These are phyloP conservation scores for Xylariales sp. DNA, from an alignment of 2,329 filamentous ascomycete species.

Conservation along the genomic window DNA sequence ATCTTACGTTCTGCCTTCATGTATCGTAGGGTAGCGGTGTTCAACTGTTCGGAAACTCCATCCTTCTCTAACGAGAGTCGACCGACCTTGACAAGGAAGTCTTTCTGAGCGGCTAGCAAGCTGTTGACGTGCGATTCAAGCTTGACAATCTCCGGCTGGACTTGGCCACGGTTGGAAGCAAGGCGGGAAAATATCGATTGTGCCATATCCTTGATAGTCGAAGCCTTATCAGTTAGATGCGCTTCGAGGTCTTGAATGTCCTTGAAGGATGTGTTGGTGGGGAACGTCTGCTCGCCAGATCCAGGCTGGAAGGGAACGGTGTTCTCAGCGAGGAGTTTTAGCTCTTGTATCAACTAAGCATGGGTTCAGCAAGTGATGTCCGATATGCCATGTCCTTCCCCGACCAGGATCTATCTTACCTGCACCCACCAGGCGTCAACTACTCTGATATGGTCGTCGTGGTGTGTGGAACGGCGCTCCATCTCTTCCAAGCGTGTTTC, in stretches of 20 bases:
- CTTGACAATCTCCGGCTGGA: conserved; percentile 64
- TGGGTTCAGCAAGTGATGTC: conserved; percentile 24
- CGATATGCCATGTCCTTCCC: too few species aligned
- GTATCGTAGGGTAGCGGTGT: conserved; percentile 83
- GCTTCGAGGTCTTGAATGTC: conserved; percentile 70
- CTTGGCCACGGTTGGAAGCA: conserved; percentile 43
- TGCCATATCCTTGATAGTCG: conserved; percentile 70
- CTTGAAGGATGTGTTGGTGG: conserved; percentile 57
- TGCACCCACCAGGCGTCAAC: conserved; percentile 94
- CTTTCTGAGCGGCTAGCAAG: conserved; percentile 78
- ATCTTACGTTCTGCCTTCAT: conserved; percentile 94
- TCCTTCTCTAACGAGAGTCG: conserved; percentile 74
- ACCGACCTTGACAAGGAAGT: conserved; percentile 71
- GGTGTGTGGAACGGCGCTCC: conserved; percentile 70
- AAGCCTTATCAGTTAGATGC: conserved; percentile 72
- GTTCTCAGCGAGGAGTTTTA: conserved; percentile 54
- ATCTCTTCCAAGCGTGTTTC: conserved; percentile 79
- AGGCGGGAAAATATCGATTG: conserved; percentile 61
- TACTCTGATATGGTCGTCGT: conserved; percentile 88
- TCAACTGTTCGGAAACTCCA: conserved; percentile 77
- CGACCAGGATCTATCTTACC: conserved; percentile 62
- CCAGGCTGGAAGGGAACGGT: conserved; percentile 36
- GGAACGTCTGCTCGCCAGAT: conserved; percentile 41
- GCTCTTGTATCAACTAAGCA: conserved; percentile 56
- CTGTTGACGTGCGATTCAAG: conserved; percentile 72